phyloP scores from a whole-genome alignment of 495 filamentous ascomycete species.

The Trichoderma asperelloides region DNA sequence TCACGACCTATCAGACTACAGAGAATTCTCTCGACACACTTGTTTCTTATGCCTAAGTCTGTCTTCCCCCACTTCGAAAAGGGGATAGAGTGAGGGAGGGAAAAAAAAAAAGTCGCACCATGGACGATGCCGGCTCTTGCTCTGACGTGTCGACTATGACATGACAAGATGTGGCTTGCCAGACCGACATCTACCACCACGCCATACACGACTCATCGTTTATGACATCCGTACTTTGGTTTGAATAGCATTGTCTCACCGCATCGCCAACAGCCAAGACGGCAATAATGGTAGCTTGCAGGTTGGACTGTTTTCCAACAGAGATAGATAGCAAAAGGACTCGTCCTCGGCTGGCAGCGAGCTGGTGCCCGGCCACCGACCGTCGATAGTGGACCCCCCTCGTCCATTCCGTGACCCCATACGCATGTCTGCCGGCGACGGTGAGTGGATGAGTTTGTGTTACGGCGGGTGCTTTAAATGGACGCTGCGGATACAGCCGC shows the following conservation, averaged over 20 bases:
- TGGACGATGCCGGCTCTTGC: not conserved
- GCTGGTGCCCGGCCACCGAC: not conserved
- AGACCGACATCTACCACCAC: not conserved
- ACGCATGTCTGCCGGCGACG: not conserved
- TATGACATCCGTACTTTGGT: not conserved
- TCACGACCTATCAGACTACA: not conserved
- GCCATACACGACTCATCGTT: not conserved
- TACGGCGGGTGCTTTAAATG: not conserved
- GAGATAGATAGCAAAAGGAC: not conserved
- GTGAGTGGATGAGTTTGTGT: not conserved
- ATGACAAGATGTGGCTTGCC: not conserved
- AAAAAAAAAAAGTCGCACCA: not conserved
- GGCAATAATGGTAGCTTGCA: not conserved
- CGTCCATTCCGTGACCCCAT: not conserved
- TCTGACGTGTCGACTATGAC: slow-evolving; percentile 1
- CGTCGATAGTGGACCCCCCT: not conserved
- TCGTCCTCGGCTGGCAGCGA: not conserved
- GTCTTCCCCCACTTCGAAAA: not conserved
- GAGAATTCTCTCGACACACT: not conserved
- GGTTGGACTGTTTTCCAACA: not conserved
- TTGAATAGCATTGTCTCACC: not conserved
- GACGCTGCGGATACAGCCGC: not conserved
- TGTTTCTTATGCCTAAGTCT: not conserved
- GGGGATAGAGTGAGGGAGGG: not conserved
- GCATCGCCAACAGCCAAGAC: not conserved